These are phyloP conservation scores for Fusarium albosuccineum DNA, from an alignment of 2,329 filamentous ascomycete genomes.

Conservation along the genomic window DNA sequence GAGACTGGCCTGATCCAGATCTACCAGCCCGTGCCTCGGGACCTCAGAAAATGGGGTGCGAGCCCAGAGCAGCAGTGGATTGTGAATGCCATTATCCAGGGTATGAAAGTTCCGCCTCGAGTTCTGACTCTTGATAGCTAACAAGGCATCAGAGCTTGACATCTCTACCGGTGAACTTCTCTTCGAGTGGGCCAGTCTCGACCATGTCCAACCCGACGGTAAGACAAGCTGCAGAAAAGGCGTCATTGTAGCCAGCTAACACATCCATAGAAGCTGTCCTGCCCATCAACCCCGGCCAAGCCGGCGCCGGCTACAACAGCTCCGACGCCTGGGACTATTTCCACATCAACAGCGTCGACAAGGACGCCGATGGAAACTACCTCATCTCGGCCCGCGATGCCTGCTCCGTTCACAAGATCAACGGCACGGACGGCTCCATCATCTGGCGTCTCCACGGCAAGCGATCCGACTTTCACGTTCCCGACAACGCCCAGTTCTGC, in stretches of 20 bases:
- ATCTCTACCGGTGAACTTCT: slow-evolving; percentile 63
- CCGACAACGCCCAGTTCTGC: slow-evolving; percentile 56
- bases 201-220: slow-evolving; percentile 46
- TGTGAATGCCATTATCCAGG: slow-evolving; percentile 66
- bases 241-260: slow-evolving; percentile 3
- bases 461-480: slow-evolving; percentile 55
- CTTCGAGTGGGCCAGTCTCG: slow-evolving; percentile 59
- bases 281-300: slow-evolving; percentile 60
- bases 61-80: slow-evolving; percentile 66
- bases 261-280: slow-evolving; percentile 56
- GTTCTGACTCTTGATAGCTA: not conserved
- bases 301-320: slow-evolving; percentile 47
- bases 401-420: slow-evolving; percentile 62
- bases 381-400: slow-evolving; percentile 66
- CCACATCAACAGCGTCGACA: slow-evolving; percentile 70
- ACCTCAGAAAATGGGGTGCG: slow-evolving; percentile 61
- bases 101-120: slow-evolving; percentile 47
- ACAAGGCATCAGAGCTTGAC: slow-evolving; percentile 58
- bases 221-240: slow-evolving; percentile 2
- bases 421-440: slow-evolving; percentile 61
- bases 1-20: slow-evolving; percentile 66
- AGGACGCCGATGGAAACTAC: slow-evolving; percentile 62
- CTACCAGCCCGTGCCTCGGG: slow-evolving; percentile 62
- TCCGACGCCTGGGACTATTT: slow-evolving; percentile 66
- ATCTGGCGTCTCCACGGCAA: slow-evolving; percentile 67